Base-by-base conservation (phyloP, 208 protist species). In the Leishmania tropica region DNA sequence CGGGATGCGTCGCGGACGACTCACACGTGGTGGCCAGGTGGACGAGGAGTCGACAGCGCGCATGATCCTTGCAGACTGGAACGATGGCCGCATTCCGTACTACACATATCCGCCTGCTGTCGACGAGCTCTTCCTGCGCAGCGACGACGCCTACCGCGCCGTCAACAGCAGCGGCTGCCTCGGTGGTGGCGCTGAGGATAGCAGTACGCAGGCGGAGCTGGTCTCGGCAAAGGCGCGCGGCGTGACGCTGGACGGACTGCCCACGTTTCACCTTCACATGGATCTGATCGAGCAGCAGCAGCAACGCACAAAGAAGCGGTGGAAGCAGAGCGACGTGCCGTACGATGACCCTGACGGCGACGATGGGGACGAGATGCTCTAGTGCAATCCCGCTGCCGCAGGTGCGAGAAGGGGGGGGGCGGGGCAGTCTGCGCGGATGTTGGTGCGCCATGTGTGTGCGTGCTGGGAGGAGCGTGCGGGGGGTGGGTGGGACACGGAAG, bases 11-110 rank as follows among this genome's bases (percentile, higher is more conserved):
- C 93, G 93, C 17, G 97, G 97, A 10, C 91, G 96, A 6, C 75
- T 99, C 8, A 85, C 81, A 24, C 94, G 98, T 62, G 96, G 96
- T 51, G 97, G 98, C 17, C 80, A 90, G 35, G 88, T 98, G 37
- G 96, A 99, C 80, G 92, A 98, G 77, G 90, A 99, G 68, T 94
- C 80, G 40, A 98, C 97, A 5, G 98, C 96, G 40, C 85, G 92
- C n/a, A 94, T 95, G 87, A 94, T 99, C 47, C 81, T 99, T 28
- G 83, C 96, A 51, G 98, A 99, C 83, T 99, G 98, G 98, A 99
- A 98, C 83, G 87, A 95, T 68, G 98, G 98, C 72, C 92, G 93
- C 67, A 99, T 99, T 76, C 89, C 92, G 47, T 99, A 99, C 90
- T 99, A 99, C 91, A 99, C 98, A 6, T 79, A 95, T 21, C 98